Evolutionary conservation across 192 early-diverging fungal genomes (phyloP).

Genomic region (Martensiomyces pterosporus): DNA sequence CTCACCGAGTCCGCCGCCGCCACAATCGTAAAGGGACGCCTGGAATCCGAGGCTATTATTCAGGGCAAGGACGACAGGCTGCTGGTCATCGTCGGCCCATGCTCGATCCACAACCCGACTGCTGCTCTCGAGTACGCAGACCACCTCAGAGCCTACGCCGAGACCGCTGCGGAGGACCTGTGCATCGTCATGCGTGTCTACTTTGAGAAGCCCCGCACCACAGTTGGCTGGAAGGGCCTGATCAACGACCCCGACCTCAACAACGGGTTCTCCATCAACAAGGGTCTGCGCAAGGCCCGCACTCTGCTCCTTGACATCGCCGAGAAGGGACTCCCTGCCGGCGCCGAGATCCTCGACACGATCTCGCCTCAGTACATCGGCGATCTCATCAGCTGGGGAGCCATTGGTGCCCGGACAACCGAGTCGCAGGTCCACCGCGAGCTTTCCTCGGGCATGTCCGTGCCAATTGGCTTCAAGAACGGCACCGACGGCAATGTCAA

Average conservation of each 20-base stretch:
- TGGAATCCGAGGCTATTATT: slow-evolving; percentile 61
- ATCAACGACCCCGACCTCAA: slow-evolving; percentile 79
- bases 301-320: slow-evolving; percentile 64
- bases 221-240: slow-evolving; percentile 92
- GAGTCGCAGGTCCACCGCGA: slow-evolving; percentile 83
- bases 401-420: slow-evolving; percentile 79
- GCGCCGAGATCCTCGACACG: slow-evolving; percentile 75
- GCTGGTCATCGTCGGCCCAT: slow-evolving; percentile 81
- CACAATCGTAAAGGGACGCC: slow-evolving; percentile 68
- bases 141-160: slow-evolving; percentile 56
- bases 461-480: slow-evolving; percentile 81
- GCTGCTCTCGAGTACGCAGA: slow-evolving; percentile 76
- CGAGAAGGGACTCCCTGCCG: slow-evolving; percentile 69
- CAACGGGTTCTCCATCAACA: slow-evolving; percentile 74
- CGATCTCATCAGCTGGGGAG: slow-evolving; percentile 73
- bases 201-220: slow-evolving; percentile 84
- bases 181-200: slow-evolving; percentile 79
- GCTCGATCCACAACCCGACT: slow-evolving; percentile 78
- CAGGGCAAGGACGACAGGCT: slow-evolving; percentile 71
- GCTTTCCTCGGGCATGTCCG: slow-evolving; percentile 75
- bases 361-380: slow-evolving; percentile 80
- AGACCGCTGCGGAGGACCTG: slow-evolving; percentile 57
- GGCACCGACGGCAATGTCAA: slow-evolving; percentile 75
- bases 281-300: slow-evolving; percentile 75
- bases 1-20: slow-evolving; percentile 69